Evolutionary conservation across 768 basidiomycete genomes (phyloP).

Genomic region (Chalciporus pseudorubinellus): DNA sequence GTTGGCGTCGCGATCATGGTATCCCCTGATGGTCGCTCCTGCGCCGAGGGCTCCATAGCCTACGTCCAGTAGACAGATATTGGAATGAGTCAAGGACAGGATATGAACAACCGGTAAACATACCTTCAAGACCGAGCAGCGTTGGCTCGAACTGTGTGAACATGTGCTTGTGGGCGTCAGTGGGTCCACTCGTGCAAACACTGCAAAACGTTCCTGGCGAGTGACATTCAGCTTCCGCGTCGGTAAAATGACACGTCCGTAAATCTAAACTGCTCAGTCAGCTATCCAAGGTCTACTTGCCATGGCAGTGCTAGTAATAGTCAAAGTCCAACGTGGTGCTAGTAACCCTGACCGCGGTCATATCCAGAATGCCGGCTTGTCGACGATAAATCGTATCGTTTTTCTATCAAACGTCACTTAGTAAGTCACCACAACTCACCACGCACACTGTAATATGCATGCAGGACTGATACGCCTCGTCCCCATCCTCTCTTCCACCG

Average conservation of each 20-base stretch:
- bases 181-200: not conserved
- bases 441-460: not conserved
- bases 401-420: too few species aligned
- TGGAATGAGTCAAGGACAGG: not conserved
- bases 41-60: not conserved
- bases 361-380: too few species aligned
- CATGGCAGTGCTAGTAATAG: too few species aligned
- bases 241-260: too few species aligned
- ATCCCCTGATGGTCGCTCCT: not conserved
- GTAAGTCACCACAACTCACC: too few species aligned
- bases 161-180: too few species aligned
- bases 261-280: too few species aligned
- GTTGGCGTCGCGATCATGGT: not conserved
- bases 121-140: not conserved
- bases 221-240: too few species aligned
- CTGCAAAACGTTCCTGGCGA: not conserved
- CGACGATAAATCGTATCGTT: too few species aligned
- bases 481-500: slow-evolving; percentile 6
- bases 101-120: not conserved
- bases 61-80: not conserved
- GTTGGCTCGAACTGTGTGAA: not conserved
- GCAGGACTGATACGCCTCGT: not conserved
- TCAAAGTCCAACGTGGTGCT: too few species aligned
- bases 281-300: too few species aligned
- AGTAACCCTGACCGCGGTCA: too few species aligned